Base-by-base conservation (phyloP, 805 yeast species). In the Zygosaccharomyces siamensis region DNA sequence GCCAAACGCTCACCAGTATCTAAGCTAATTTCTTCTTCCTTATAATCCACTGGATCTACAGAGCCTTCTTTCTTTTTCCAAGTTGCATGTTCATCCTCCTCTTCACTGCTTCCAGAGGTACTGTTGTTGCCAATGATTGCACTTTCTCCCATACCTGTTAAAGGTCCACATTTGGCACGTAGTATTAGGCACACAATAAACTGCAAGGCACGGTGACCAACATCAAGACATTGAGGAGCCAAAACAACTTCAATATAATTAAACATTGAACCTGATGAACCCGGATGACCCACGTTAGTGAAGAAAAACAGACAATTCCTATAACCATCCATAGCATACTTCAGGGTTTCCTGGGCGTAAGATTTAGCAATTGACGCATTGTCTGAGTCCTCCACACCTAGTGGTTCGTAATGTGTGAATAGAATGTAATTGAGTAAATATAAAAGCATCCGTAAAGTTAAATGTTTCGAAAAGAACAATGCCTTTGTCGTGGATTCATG, bases 161-260 rank as follows among this genome's bases (percentile, higher is more conserved):
- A 61, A 16, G 76, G 75, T 2, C 75, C 76, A 61, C 75, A 72
- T 54, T 72, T 67, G 2, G 74, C 69, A 59, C 83, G 70, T 45
- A 79, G 56, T 23, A 79, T 73, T 55, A 79, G 60, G 38, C 82
- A 78, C n/a, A 79, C 78, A 63, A 79, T 68, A 55, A 79, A 79
- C 54, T 79, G 82, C 57, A 77, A 71, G 4, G 83, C 75, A 53
- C 84, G 68, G 54, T 79, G 82, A 49, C 81, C 80, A 33, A 76
- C 67, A 44, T 78, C 72, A 58, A 79, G 59, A 58, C 79, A 67
- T 52, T 70, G 71, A 10, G 83, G 83, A 21, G 76, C 69, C 11
- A 77, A 52, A 6, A 77, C 61, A 48, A 79, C 67, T 52, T 78
- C 81, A 62, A 66, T 65, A 41, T 66, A 63, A 46, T 64, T 66